Evolutionary conservation across 208 protist species (phyloP), one percentile per base, ranked within the genome.

Genomic region (Baffinella frigidus): DNA sequence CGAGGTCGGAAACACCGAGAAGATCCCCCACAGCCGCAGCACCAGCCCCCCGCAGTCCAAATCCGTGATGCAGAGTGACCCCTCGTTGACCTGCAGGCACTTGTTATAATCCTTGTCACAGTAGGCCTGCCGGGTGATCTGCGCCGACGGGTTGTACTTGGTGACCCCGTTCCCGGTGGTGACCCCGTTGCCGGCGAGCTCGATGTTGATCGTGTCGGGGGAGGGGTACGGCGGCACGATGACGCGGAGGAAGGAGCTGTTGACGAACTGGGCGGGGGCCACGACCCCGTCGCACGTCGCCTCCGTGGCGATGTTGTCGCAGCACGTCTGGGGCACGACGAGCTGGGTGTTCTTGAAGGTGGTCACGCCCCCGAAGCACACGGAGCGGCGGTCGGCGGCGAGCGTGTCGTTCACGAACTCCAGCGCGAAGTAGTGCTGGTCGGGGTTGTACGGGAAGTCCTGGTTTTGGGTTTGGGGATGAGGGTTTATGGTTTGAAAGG

Each of bases 21-120:
- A n/a, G 44, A 87, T 61, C 4, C 77, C 77, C 77, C 77, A 87
- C 30, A 61, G 61, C 14, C 50, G 17, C 20, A 87, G 61, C n/a
- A n/a, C 27, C 77, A 87, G 10, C 2, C 77, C 77, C 4, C 77
- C 77, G 30, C 77, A 87, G 38, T 87, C 77, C 38, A 87, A 20
- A 3, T 71, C 20, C 48, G 27, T 14, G 4, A 68, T 1, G 27
- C 77, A 87, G 33, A 35, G n/a, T 20, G 43, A 39, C 20, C 33
- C 50, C 2, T 3, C 35, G 2, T 87, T 41, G 9, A n/a, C 77
- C 35, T 87, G 77, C 3, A 87, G 5, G 24, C 77, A 87, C 10
- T 45, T 2, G 1, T 45, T 9, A n/a, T 33, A 44, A 1, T 41
- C 14, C 1, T 38, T 41, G 33, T 10, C 50, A 27, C 77, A 87